phyloP scores from a whole-genome alignment of 768 basidiomycete genomes.

The Russula sp. region DNA sequence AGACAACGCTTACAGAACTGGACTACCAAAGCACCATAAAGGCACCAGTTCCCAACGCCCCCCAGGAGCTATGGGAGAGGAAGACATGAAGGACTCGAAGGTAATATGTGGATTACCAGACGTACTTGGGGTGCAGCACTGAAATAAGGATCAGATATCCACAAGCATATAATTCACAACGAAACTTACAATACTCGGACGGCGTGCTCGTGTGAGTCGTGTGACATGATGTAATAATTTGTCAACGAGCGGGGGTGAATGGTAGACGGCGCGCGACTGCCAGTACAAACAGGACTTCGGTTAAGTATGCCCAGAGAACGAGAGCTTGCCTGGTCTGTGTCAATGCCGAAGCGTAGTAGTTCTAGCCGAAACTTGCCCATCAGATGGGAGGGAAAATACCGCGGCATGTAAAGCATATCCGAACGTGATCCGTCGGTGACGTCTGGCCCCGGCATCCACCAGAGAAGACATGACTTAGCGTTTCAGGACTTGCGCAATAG shows the following conservation, averaged over 20 bases:
- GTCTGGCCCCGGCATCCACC: no score
- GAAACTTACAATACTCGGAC: slow-evolving; percentile 1
- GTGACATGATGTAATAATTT: neutral
- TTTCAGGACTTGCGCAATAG: neutral
- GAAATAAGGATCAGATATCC: neutral
- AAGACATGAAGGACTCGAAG: neutral
- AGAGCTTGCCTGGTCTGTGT: neutral
- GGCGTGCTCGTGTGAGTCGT: no score
- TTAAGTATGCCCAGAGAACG: neutral
- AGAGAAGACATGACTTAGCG: no score
- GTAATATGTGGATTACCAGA: neutral
- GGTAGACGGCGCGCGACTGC: neutral
- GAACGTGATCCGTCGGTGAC: neutral
- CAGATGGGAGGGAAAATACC: neutral
- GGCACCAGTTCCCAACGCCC: slow-evolving; percentile 32
- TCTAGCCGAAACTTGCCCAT: slow-evolving; percentile 5
- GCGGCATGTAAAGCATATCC: neutral
- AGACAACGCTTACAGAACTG: slow-evolving; percentile 34
- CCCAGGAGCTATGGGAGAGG: slow-evolving; percentile 4
- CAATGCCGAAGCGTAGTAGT: neutral
- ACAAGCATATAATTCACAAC: neutral
- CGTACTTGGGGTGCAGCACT: slow-evolving; percentile 16
- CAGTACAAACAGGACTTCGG: neutral
- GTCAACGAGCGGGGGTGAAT: neutral
- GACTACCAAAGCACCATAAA: slow-evolving; percentile 35